phyloP scores from a whole-genome alignment of 371 early-diverging fungal genomes.

The Mycotypha africana region DNA sequence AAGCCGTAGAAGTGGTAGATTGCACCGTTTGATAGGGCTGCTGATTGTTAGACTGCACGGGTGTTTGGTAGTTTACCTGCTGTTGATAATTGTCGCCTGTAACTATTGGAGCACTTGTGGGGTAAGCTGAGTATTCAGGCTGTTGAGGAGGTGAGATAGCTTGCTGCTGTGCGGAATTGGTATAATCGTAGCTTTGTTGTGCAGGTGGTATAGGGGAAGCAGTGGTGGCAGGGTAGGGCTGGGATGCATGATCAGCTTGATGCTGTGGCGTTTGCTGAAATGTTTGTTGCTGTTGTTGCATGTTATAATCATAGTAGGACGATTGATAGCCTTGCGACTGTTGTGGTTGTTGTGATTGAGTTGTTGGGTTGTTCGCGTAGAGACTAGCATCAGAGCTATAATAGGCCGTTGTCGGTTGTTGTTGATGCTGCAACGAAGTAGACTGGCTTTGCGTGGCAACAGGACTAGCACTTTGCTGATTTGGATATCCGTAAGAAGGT shows the following conservation, averaged over 20 bases:
- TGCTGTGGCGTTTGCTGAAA: conserved; percentile 2
- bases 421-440: conserved; percentile 1
- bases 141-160: background rate
- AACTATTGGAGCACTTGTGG: too few species aligned
- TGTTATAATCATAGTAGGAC: conserved; percentile 3
- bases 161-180: too few species aligned
- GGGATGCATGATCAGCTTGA: background rate
- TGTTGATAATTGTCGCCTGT: too few species aligned
- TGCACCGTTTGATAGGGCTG: too few species aligned
- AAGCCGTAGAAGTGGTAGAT: too few species aligned
- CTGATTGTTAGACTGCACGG: too few species aligned
- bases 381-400: background rate
- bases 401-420: conserved; percentile 2
- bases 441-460: too few species aligned
- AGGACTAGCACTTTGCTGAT: background rate
- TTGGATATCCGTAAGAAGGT: background rate
- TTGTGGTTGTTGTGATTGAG: conserved; percentile 5
- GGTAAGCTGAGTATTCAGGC: too few species aligned
- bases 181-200: too few species aligned
- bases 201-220: background rate
- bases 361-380: too few species aligned
- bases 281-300: conserved; percentile 5
- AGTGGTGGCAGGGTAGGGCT: background rate
- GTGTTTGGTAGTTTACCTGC: too few species aligned
- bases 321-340: too few species aligned